A percentile compares a stretch with the other conserved stretches of the same genome.
phyloP scores from a whole-genome alignment of 1,139 yeast species.

The Groenewaldozyma auringiensis region DNA sequence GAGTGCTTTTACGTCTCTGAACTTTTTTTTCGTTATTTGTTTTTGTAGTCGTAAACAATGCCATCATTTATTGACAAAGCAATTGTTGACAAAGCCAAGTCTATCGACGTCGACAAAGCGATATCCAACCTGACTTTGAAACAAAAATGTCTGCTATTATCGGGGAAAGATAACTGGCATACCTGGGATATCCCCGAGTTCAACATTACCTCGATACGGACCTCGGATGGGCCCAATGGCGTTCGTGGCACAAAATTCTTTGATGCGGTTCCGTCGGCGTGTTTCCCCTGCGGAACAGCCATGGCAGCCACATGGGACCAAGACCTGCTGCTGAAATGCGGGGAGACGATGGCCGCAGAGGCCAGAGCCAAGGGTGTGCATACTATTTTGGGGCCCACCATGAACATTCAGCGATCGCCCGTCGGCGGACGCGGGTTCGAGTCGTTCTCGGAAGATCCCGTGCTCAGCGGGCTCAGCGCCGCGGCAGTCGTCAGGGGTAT shows the following conservation, averaged over 20 bases:
- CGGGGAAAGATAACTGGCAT: conserved; percentile 38
- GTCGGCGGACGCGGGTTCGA: conserved; percentile 62
- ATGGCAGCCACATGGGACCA: conserved; percentile 39
- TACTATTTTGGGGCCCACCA: conserved; percentile 48
- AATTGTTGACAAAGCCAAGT: too few relatives aligned
- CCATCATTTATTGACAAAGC: too few relatives aligned
- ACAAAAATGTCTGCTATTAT: conserved; percentile 43
- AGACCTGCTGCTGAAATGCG: conserved; percentile 38
- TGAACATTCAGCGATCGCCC: conserved; percentile 40
- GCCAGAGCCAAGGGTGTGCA: conserved; percentile 45
- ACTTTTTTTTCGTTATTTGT: too few relatives aligned
- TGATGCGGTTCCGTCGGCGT: conserved; percentile 42
- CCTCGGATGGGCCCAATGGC: conserved; percentile 51
- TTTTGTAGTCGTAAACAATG: too few relatives aligned
- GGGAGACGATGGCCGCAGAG: conserved; percentile 43
- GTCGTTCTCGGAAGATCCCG: conserved; percentile 56
- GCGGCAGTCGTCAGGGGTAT: conserved; percentile 46
- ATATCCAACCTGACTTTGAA: conserved; percentile 41
- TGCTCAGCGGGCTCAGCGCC: conserved; percentile 46
- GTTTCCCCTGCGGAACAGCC: conserved; percentile 46
- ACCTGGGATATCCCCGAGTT: conserved; percentile 44
- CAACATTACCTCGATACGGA: conserved; percentile 34
- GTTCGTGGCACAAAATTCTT: conserved; percentile 46
- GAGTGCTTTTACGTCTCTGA: too few relatives aligned
- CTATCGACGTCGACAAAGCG: conserved; percentile 38